Evolutionary conservation across 2,329 filamentous ascomycete species (phyloP).

Genomic region (Penicillium sp.): DNA sequence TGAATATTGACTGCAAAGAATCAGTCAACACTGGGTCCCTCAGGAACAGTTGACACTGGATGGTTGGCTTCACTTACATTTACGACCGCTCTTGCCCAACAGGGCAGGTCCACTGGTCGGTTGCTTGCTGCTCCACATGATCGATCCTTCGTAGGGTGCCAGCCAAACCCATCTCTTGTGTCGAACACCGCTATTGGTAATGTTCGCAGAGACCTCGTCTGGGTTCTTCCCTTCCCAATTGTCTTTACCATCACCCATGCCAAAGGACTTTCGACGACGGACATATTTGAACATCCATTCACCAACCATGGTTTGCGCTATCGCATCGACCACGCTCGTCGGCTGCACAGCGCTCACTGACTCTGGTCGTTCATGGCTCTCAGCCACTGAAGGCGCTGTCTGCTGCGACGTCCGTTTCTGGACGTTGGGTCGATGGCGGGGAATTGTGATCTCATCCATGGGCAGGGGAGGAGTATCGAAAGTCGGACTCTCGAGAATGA

Average conservation of each 20-base stretch:
- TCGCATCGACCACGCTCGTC: slow-evolving; percentile 85
- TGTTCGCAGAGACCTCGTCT: slow-evolving; percentile 65
- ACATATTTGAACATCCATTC: slow-evolving; percentile 56
- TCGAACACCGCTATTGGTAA: slow-evolving; percentile 59
- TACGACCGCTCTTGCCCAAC: slow-evolving; percentile 89
- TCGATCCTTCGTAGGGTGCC: slow-evolving; percentile 88
- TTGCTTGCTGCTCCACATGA: slow-evolving; percentile 98
- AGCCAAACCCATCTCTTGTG: slow-evolving; percentile 99
- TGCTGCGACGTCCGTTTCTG: slow-evolving; percentile 21
- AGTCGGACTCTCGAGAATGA: slow-evolving; percentile 60
- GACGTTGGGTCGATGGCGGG: slow-evolving; percentile 29
- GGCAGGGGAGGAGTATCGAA: slow-evolving; percentile 63
- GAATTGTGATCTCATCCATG: slow-evolving; percentile 61
- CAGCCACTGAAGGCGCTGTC: slow-evolving; percentile 20
- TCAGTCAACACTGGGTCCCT: slow-evolving; percentile 4
- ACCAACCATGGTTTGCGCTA: slow-evolving; percentile 96
- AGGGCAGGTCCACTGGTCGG: slow-evolving; percentile 80
- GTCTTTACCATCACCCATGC: slow-evolving; percentile 51
- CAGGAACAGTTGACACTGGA: slow-evolving; percentile 1
- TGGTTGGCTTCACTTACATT: slow-evolving; percentile 60
- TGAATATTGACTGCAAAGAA: slow-evolving; percentile 70
- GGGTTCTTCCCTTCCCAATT: slow-evolving; percentile 51
- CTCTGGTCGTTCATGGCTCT: slow-evolving; percentile 36
- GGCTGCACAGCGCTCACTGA: slow-evolving; percentile 58
- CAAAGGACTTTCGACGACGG: slow-evolving; percentile 72